phyloP scores from a whole-genome alignment of 2,329 filamentous ascomycete species.

The Gaeumannomyces sp. region DNA sequence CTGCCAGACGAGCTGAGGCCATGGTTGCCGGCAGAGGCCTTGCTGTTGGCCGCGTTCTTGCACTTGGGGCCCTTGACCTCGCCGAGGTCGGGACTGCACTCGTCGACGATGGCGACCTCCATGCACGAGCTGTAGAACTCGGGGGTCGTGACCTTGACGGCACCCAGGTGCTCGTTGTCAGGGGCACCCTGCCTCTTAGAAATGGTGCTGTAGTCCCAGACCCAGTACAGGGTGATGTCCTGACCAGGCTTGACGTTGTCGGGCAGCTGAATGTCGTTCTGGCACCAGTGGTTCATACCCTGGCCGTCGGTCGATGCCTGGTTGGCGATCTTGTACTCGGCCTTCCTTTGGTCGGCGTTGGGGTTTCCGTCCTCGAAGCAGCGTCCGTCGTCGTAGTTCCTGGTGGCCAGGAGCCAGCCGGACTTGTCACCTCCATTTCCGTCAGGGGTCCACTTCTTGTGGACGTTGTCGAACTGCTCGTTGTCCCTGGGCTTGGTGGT shows the following conservation, averaged over 20 bases:
- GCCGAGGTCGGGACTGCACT: constrained; percentile 30
- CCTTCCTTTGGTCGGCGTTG: constrained; percentile 55
- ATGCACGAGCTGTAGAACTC: constrained; percentile 38
- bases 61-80: constrained; percentile 30
- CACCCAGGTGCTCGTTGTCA: constrained; percentile 26
- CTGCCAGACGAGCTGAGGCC: neutral
- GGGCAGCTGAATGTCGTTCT: constrained; percentile 74
- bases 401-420: constrained; percentile 68
- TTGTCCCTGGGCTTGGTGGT: constrained; percentile 41
- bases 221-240: constrained; percentile 83
- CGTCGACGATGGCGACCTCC: constrained; percentile 30
- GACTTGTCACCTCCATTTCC: constrained; percentile 75
- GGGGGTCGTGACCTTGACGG: constrained; percentile 23
- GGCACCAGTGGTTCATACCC: constrained; percentile 65
- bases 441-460: constrained; percentile 70
- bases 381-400: constrained; percentile 83
- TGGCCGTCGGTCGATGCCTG: constrained; percentile 41
- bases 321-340: constrained; percentile 33
- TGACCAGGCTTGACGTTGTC: constrained; percentile 53
- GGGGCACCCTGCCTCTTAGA: constrained; percentile 24
- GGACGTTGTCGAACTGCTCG: constrained; percentile 55
- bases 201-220: constrained; percentile 85
- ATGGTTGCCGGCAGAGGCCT: neutral
- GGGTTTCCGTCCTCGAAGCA: constrained; percentile 72
- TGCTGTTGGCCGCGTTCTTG: constrained; percentile 9